Conservation (phyloP, 345 rosid genomes). For the Excoecaria agallocha region DNA sequence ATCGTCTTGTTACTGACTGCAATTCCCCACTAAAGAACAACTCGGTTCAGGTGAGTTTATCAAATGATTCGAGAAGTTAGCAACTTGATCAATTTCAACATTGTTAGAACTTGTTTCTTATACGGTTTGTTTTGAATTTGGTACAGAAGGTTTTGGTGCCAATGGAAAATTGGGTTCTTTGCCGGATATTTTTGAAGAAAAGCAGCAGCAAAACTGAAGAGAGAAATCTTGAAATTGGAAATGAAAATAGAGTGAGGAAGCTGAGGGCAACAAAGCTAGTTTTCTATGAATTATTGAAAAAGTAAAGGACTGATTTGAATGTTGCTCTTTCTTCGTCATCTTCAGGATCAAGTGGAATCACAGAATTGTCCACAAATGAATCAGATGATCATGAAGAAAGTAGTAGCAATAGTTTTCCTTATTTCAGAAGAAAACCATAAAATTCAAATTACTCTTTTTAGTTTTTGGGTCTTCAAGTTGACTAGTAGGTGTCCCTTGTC, state of each 20-base stretch:
- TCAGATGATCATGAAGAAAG: slow-evolving; percentile 63
- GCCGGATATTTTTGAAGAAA: slow-evolving; percentile 91
- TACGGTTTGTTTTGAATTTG: background rate
- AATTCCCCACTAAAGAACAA: slow-evolving; percentile 30
- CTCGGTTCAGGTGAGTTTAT: slow-evolving; percentile 35
- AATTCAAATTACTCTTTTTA: background rate
- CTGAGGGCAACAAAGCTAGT: slow-evolving; percentile 42
- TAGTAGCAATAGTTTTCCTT: slow-evolving; percentile 62
- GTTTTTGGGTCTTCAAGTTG: slow-evolving; percentile 4
- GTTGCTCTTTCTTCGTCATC: slow-evolving; percentile 54
- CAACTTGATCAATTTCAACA: background rate
- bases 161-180: slow-evolving; percentile 81
- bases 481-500: too few relatives aligned
- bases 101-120: slow-evolving; percentile 1
- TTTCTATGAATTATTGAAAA: slow-evolving; percentile 77
- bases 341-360: slow-evolving; percentile 85
- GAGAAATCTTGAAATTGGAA: slow-evolving; percentile 25
- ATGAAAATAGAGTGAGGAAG: slow-evolving; percentile 35
- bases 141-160: slow-evolving; percentile 43
- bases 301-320: slow-evolving; percentile 56
- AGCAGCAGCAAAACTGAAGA: slow-evolving; percentile 54
- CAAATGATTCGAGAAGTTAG: background rate
- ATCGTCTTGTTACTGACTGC: slow-evolving; percentile 49
- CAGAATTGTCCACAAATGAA: slow-evolving; percentile 55
- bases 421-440: slow-evolving; percentile 57